These are phyloP conservation scores for Angomonas ambiguus DNA, from an alignment of 208 protist species.

Conservation along the genomic window DNA sequence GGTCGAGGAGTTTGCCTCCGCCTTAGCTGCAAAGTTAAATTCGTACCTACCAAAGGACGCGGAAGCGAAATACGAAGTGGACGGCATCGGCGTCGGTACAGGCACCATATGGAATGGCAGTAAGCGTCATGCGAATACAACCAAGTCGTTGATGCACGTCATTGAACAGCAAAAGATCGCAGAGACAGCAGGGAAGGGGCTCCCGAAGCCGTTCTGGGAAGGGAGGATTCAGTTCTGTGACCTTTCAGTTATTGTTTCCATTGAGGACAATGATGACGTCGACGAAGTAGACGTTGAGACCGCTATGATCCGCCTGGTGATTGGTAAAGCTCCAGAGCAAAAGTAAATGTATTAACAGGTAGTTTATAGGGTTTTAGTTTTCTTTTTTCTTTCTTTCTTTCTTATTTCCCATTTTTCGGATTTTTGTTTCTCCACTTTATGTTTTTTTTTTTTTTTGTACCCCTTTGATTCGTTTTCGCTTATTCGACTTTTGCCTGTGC, in stretches of 20 bases:
- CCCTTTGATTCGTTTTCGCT: no score
- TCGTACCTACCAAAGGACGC: slow-evolving; percentile 28
- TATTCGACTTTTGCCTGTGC: no score
- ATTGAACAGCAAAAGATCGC: slow-evolving; percentile 75
- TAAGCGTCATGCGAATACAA: slow-evolving; percentile 66
- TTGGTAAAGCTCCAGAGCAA: slow-evolving; percentile 14
- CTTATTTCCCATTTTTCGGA: slow-evolving; percentile 1
- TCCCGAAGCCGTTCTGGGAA: slow-evolving; percentile 67
- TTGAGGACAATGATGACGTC: slow-evolving; percentile 67
- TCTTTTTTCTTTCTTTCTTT: slow-evolving; percentile 2
- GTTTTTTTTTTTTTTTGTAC: slow-evolving; percentile 16
- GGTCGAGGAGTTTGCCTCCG: slow-evolving; percentile 56
- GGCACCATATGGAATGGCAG: slow-evolving; percentile 82
- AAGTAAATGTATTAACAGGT: slow-evolving; percentile 11
- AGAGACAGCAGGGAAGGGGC: slow-evolving; percentile 38
- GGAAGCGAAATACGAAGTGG: slow-evolving; percentile 55
- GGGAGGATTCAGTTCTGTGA: slow-evolving; percentile 77
- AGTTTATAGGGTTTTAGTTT: not conserved
- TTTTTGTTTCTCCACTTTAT: not conserved
- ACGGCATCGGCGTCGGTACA: slow-evolving; percentile 77
- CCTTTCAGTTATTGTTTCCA: slow-evolving; percentile 56
- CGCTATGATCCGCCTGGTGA: slow-evolving; percentile 60
- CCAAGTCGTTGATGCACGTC: slow-evolving; percentile 64
- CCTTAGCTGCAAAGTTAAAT: slow-evolving; percentile 51
- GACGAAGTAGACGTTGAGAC: slow-evolving; percentile 85